These are phyloP conservation scores for Phytophthora sp. DNA, from an alignment of 352 stramenopile genomes.

Conservation along the genomic window DNA sequence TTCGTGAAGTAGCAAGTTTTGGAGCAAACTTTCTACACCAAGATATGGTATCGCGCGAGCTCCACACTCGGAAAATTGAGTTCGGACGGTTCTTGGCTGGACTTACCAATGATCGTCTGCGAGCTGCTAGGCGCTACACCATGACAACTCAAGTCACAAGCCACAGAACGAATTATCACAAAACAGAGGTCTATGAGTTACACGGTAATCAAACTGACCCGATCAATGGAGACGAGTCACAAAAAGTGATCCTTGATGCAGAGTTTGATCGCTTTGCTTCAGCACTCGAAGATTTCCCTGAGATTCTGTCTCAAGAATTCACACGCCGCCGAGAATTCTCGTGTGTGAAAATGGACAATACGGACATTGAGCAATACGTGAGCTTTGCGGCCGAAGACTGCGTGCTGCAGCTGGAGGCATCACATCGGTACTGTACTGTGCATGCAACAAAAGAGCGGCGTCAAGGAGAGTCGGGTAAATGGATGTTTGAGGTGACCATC, in stretches of 20 bases:
- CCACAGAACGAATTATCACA: not conserved
- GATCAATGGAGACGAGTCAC: not conserved
- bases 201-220: slow-evolving; percentile 12
- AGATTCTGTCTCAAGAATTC: slow-evolving; percentile 69
- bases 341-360: slow-evolving; percentile 74
- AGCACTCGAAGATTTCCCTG: slow-evolving; percentile 56
- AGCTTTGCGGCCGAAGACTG: slow-evolving; percentile 82
- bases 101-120: slow-evolving; percentile 66
- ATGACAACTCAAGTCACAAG: slow-evolving; percentile 12
- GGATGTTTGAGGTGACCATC: slow-evolving; percentile 79
- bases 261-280: slow-evolving; percentile 45
- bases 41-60: slow-evolving; percentile 61
- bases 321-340: slow-evolving; percentile 69
- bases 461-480: slow-evolving; percentile 74
- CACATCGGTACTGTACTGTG: slow-evolving; percentile 74
- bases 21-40: slow-evolving; percentile 62
- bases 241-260: slow-evolving; percentile 25
- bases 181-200: not conserved
- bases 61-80: slow-evolving; percentile 66
- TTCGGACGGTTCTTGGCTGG: slow-evolving; percentile 59
- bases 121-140: slow-evolving; percentile 39
- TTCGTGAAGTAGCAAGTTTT: slow-evolving; percentile 52
- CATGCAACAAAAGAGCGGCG: slow-evolving; percentile 72
- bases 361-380: slow-evolving; percentile 56
- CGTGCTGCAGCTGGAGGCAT: slow-evolving; percentile 66